Conservation (phyloP, 306 rosid genomes). For the Psophocarpus tetragonolobus region DNA sequence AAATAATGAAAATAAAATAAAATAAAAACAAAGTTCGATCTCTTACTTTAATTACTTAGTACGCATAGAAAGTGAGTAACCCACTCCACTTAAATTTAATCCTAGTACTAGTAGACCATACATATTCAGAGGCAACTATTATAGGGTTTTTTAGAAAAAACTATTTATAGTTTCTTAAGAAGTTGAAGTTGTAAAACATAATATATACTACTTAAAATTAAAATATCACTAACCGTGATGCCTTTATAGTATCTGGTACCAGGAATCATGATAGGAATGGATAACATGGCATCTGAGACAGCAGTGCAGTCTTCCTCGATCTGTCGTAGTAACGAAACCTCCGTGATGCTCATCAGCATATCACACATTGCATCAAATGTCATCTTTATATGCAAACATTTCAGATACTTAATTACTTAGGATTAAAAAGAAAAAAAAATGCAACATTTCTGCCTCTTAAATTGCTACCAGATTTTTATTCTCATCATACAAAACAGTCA, state of each 20-base stretch:
- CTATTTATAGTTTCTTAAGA: background rate
- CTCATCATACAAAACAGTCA: background rate
- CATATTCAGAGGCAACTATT: background rate
- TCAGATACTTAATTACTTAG: background rate
- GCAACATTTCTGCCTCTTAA: background rate
- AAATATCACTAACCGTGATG: slow-evolving; percentile 46
- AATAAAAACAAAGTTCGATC: background rate
- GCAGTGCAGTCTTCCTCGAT: slow-evolving; percentile 57
- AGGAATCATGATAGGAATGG: slow-evolving; percentile 65
- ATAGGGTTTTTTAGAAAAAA: background rate
- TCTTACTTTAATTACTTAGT: background rate
- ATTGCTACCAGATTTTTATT: background rate
- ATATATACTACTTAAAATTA: background rate
- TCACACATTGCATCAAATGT: slow-evolving; percentile 72
- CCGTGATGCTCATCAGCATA: slow-evolving; percentile 67
- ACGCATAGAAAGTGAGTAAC: background rate
- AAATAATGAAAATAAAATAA: background rate
- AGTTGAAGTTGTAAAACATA: background rate
- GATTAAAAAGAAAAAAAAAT: background rate
- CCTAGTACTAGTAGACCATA: background rate
- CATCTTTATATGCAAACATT: slow-evolving; percentile 41
- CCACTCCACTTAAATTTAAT: background rate
- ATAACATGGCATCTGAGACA: slow-evolving; percentile 59
- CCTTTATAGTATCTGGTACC: slow-evolving; percentile 75
- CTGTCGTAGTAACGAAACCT: slow-evolving; percentile 51